Evolutionary conservation across 1,284 basidiomycete genomes (phyloP), one percentile per base, ranked within the genome.

Genomic region (Leccinum variabile): DNA sequence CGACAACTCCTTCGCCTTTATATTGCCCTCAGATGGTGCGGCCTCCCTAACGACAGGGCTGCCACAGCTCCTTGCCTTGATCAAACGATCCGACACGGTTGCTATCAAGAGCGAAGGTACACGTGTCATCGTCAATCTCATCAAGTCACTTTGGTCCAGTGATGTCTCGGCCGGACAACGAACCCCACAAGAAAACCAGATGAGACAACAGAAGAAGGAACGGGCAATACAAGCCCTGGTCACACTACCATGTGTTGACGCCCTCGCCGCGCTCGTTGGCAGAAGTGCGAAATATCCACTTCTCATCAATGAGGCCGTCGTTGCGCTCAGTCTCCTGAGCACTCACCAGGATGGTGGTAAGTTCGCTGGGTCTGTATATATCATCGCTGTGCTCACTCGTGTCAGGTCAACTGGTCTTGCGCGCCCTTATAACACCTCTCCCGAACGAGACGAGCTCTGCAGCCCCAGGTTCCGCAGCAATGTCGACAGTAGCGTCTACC

Each of bases 21-120:
- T 85, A 33, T 77, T 88, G 6, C 78, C 85, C n/a, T 64, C 69
- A 10, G 67, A 69, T 46, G 62, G 70, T 39, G 66, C 74, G 59
- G 72, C 73, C 1, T 63, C 71, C n/a, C 57, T 66, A 22, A 64
- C 69, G 4, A 80, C 81, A 14, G 87, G 88, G 2, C 76, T 95
- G 39, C 78, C 84, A 13, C 86, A 88, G 60, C 84, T 98, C 28
- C 79, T 97, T 35, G 84, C 84, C 4, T 82, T 98, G 35, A 83
- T 91, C 37, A 81, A 82, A 58, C 89, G 94, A 50, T 91, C 94
- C 2, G 91, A 97, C 70, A 90, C 91, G 33, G 80, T 92, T 5
- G 85, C 93, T 0, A 81, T 97, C 37, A 91, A 90, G 76, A 93
- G 92, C 71, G 97, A 98, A 78, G 91, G 90, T 25, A 92, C 94